Percentiles rank a stretch among this genome's conserved stretches.
These are phyloP conservation scores for Fragaria vesca DNA, from an alignment of 306 rosid genomes.

Conservation along the genomic window DNA sequence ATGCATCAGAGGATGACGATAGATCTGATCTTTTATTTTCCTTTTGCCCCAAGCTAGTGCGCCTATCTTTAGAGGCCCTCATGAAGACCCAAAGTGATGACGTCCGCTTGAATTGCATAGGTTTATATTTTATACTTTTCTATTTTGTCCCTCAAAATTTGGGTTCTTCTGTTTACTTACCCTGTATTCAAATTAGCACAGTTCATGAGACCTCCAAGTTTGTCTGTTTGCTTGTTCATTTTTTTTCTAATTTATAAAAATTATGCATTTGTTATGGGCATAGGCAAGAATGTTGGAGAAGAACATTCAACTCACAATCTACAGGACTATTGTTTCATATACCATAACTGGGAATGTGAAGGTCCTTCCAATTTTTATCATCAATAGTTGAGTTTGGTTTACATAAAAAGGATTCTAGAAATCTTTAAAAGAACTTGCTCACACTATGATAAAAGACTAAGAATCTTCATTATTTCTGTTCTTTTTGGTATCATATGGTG, in stretches of 20 bases:
- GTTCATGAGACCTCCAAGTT: neutral
- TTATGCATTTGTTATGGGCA: neutral
- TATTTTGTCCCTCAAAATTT: neutral
- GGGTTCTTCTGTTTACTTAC: neutral
- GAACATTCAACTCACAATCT: neutral
- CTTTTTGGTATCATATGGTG: neutral
- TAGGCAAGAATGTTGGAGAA: neutral
- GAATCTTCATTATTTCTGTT: neutral
- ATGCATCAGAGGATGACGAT: conserved; percentile 45
- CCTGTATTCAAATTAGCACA: neutral
- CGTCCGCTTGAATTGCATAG: conserved; percentile 84
- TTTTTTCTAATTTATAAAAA: neutral
- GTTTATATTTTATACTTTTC: conserved; percentile 36
- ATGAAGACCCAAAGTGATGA: conserved; percentile 81
- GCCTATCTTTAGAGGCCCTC: conserved; percentile 70
- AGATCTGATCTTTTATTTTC: conserved; percentile 55
- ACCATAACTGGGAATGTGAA: neutral
- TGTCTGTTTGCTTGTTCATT: neutral
- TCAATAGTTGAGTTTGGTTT: neutral
- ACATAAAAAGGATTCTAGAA: neutral
- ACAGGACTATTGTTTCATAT: neutral
- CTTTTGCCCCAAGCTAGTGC: conserved; percentile 68
- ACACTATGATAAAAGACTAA: neutral
- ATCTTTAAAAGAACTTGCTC: neutral
- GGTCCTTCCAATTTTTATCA: neutral